These are phyloP conservation scores for Neurospora sp. DNA, from an alignment of 495 filamentous ascomycete genomes.

Conservation along the genomic window DNA sequence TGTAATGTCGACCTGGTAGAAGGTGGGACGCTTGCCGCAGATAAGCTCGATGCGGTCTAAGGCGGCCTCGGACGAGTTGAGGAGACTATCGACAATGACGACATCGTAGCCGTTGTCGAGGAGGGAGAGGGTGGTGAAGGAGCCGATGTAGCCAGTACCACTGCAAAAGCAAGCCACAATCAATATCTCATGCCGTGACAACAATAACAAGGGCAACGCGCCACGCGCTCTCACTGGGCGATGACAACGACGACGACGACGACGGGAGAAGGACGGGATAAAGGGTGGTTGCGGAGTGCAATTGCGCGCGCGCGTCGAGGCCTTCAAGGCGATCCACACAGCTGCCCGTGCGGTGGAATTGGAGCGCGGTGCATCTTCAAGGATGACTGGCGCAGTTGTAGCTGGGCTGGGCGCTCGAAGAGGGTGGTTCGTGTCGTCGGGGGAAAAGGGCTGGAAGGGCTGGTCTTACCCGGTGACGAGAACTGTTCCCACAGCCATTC, in stretches of 20 bases:
- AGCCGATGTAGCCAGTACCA: constrained; percentile 97
- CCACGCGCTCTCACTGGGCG: neutral
- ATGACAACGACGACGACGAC: neutral
- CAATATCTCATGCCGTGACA: constrained; percentile 5
- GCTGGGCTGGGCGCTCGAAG: neutral
- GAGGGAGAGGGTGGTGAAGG: constrained; percentile 87
- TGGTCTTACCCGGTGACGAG: constrained; percentile 75
- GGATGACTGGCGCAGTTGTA: neutral
- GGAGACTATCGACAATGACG: constrained; percentile 87
- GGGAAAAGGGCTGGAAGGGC: neutral
- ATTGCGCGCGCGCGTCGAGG: neutral
- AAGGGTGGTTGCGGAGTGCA: neutral
- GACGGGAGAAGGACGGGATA: neutral
- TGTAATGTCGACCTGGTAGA: constrained; percentile 81
- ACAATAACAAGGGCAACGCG: neutral
- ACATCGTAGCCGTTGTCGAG: constrained; percentile 93
- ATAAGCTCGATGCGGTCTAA: constrained; percentile 91
- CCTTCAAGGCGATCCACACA: neutral
- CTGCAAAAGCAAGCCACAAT: constrained; percentile 36
- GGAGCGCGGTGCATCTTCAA: neutral
- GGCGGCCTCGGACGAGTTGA: constrained; percentile 86
- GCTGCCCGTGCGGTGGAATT: neutral
- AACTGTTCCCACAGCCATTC: constrained; percentile 76
- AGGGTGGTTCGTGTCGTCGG: constrained; percentile 3
- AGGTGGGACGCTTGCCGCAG: constrained; percentile 76